A percentile compares a stretch with the other conserved stretches of the same genome.
Conservation (phyloP, 106 monocot genomes). For the Phalaenopsis aphrodite region DNA sequence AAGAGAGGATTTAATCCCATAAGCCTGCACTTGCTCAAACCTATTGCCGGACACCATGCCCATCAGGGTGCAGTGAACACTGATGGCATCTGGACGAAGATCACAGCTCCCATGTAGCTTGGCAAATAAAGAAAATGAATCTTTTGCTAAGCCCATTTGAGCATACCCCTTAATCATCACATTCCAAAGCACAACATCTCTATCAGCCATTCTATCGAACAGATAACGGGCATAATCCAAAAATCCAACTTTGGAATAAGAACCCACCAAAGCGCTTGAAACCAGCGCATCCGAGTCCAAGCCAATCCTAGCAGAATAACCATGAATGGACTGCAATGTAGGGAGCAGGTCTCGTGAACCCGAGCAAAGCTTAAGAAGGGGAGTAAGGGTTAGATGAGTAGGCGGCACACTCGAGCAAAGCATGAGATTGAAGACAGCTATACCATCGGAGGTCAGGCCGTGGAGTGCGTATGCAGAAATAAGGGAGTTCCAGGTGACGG, state of each 20-base stretch:
- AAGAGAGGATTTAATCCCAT: slow-evolving; percentile 40
- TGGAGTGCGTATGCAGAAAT: slow-evolving; percentile 66
- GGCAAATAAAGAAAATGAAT: slow-evolving; percentile 36
- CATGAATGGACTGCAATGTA: slow-evolving; percentile 26
- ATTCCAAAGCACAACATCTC: slow-evolving; percentile 51
- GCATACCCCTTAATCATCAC: slow-evolving; percentile 70
- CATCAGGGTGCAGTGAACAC: slow-evolving; percentile 23
- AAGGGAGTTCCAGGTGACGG: slow-evolving; percentile 60
- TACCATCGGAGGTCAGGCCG: slow-evolving; percentile 12
- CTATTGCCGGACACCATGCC: not conserved
- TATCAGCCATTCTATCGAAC: slow-evolving; percentile 48
- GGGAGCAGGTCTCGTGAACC: slow-evolving; percentile 11
- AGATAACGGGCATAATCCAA: slow-evolving; percentile 24
- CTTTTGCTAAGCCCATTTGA: slow-evolving; percentile 21
- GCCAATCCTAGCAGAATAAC: slow-evolving; percentile 20
- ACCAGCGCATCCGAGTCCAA: slow-evolving; percentile 34
- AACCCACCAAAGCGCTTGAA: slow-evolving; percentile 41
- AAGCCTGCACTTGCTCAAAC: slow-evolving; percentile 35
- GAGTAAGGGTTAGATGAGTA: slow-evolving; percentile 45
- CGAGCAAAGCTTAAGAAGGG: slow-evolving; percentile 57
- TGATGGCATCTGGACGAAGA: slow-evolving; percentile 23
- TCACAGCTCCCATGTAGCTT: slow-evolving; percentile 34
- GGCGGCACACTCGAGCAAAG: slow-evolving; percentile 12
- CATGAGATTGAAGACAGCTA: slow-evolving; percentile 39
- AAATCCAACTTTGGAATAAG: slow-evolving; percentile 42